phyloP scores from a whole-genome alignment of 1,139 yeast genomes.

The Debaryomyces sp. region DNA sequence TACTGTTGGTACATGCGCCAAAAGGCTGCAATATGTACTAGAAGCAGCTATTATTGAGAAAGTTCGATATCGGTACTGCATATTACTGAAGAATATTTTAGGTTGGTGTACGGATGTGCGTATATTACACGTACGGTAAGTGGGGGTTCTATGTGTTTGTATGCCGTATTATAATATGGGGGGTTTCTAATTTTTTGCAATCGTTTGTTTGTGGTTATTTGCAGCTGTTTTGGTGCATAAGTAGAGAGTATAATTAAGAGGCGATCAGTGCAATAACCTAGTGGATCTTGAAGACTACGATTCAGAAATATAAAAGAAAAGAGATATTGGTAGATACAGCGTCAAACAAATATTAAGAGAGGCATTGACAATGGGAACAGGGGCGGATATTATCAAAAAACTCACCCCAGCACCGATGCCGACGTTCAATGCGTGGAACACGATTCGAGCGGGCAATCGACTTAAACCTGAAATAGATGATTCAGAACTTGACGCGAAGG shows the following conservation, averaged over 20 bases:
- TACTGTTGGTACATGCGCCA: neutral
- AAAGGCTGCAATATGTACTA: neutral
- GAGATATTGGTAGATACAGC: neutral
- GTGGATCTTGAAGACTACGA: neutral
- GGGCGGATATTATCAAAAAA: conserved; percentile 12
- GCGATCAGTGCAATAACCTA: neutral
- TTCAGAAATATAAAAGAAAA: neutral
- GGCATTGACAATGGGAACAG: conserved; percentile 1
- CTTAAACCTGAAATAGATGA: neutral
- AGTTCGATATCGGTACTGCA: neutral
- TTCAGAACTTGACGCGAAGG: neutral
- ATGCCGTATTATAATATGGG: neutral
- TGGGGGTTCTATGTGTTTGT: neutral
- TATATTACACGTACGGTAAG: neutral
- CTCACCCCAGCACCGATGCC: conserved; percentile 23
- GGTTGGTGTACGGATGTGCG: neutral
- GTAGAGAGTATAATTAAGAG: neutral
- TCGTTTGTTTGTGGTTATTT: conserved; percentile 6
- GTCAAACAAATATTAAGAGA: neutral
- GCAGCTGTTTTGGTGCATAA: conserved; percentile 1
- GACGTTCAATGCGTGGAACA: conserved; percentile 18
- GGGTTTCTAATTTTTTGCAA: neutral
- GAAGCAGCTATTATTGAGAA: neutral
- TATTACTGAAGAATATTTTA: neutral
- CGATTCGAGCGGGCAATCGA: conserved; percentile 12